Conservation (phyloP, 768 basidiomycete species). For the Rhizopogon rudus region DNA sequence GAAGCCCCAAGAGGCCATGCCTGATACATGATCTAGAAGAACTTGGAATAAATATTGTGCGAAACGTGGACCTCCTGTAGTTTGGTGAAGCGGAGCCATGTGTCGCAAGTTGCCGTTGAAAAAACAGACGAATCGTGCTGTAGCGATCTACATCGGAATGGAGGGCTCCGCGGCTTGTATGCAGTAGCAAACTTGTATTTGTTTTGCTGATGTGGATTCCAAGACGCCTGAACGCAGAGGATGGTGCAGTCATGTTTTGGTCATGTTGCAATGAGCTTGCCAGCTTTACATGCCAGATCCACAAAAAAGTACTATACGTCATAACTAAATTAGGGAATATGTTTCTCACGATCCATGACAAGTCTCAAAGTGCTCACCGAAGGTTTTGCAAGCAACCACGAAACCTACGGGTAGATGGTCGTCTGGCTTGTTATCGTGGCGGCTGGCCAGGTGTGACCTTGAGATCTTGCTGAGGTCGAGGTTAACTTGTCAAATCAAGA, state of each 20-base stretch:
- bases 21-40: background rate
- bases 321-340: background rate
- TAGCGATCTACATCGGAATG: conserved; percentile 49
- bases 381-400: too few relatives aligned
- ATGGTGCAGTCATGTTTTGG: conserved; percentile 10
- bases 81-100: conserved; percentile 2
- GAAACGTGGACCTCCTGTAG: background rate
- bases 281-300: too few relatives aligned
- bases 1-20: background rate
- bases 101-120: conserved; percentile 31
- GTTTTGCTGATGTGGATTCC: conserved; percentile 1
- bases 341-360: background rate
- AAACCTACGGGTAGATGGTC: too few relatives aligned
- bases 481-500: too few relatives aligned
- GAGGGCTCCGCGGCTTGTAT: conserved; percentile 17
- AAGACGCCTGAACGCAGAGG: conserved; percentile 2
- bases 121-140: conserved; percentile 52
- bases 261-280: conserved; percentile 4
- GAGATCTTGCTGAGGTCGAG: too few relatives aligned
- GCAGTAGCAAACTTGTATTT: conserved; percentile 14
- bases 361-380: too few relatives aligned
- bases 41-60: background rate
- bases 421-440: too few relatives aligned
- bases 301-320: too few relatives aligned
- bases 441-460: too few relatives aligned